Conservation (phyloP, 1,139 yeast species). For the Pichia cactophila region DNA sequence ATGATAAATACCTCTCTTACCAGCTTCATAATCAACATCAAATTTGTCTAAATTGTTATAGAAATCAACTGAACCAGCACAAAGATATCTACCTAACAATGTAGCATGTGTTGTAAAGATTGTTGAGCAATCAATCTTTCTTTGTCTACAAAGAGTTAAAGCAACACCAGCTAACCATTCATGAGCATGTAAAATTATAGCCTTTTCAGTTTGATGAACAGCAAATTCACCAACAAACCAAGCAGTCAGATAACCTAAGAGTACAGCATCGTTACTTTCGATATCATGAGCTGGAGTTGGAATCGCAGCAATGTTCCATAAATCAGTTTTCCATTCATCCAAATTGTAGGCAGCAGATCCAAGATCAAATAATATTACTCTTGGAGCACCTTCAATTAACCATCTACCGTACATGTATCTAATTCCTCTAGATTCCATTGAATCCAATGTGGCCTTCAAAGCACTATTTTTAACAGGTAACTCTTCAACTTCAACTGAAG, state of each 20-base stretch:
- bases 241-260: conserved; percentile 88
- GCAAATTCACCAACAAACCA: conserved; percentile 96
- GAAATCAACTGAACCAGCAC: conserved; percentile 95
- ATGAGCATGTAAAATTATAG: conserved; percentile 91
- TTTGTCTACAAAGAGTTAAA: conserved; percentile 81
- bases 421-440: conserved; percentile 78
- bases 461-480: conserved; percentile 61
- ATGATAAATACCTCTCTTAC: conserved; percentile 94
- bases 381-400: conserved; percentile 96
- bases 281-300: conserved; percentile 87
- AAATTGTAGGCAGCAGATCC: conserved; percentile 63
- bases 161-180: conserved; percentile 99
- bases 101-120: conserved; percentile 98
- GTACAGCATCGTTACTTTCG: conserved; percentile 87
- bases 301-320: conserved; percentile 87
- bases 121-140: conserved; percentile 89
- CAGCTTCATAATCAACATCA: conserved; percentile 97
- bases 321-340: conserved; percentile 90
- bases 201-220: conserved; percentile 63
- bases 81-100: conserved; percentile 82
- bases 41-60: conserved; percentile 85
- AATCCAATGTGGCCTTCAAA: conserved; percentile 53
- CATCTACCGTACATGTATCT: conserved; percentile 86
- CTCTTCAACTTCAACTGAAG: conserved; percentile 91
- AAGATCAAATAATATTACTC: conserved; percentile 81